A percentile compares a stretch with the other conserved stretches of the same genome.
These are phyloP conservation scores for Serendipita sp. DNA, from an alignment of 1,284 basidiomycete genomes.

Conservation along the genomic window DNA sequence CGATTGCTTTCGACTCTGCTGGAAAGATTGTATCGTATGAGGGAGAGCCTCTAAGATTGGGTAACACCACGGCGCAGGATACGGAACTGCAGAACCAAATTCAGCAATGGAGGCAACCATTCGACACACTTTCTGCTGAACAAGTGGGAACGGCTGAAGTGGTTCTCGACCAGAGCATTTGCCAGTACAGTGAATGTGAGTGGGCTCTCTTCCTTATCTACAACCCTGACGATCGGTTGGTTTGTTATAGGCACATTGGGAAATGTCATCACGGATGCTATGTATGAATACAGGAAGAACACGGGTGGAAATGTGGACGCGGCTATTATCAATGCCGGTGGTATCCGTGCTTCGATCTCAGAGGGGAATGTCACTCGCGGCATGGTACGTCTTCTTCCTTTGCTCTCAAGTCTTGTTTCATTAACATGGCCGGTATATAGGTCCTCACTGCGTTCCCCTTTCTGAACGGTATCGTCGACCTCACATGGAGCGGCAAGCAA, in stretches of 20 bases:
- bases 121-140: constrained; percentile 17
- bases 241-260: constrained; percentile 21
- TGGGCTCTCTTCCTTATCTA: constrained; percentile 1
- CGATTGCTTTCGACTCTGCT: constrained; percentile 24
- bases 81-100: constrained; percentile 24
- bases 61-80: constrained; percentile 24
- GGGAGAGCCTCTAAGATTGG: constrained; percentile 28
- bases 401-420: neutral
- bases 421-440: neutral
- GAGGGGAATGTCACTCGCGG: constrained; percentile 27
- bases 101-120: constrained; percentile 25
- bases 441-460: constrained; percentile 27
- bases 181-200: constrained; percentile 26
- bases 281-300: constrained; percentile 22
- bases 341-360: constrained; percentile 27
- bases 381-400: constrained; percentile 15
- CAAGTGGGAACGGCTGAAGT: constrained; percentile 24
- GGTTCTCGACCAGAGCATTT: constrained; percentile 25
- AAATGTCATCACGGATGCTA: constrained; percentile 27
- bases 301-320: constrained; percentile 16
- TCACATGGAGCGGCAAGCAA: constrained; percentile 18
- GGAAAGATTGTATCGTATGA: constrained; percentile 26
- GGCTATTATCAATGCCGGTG: constrained; percentile 21
- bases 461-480: constrained; percentile 24
- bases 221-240: neutral